Base-by-base conservation (phyloP, 768 basidiomycete species). In the Trametes punicea region DNA sequence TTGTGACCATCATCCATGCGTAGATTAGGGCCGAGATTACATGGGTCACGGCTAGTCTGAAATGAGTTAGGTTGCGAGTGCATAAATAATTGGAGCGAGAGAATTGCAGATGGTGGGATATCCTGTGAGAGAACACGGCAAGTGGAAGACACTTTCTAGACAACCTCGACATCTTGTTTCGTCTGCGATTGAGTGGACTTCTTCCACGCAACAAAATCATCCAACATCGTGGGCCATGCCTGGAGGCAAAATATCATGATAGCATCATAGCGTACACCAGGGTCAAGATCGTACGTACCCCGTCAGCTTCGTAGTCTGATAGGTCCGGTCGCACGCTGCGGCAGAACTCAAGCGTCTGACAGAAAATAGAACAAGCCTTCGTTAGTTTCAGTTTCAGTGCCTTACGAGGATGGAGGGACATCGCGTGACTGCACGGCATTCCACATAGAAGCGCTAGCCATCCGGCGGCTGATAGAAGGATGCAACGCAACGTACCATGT, bases 191-290 rank as follows among this genome's bases (percentile, higher is more conserved):
- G 8, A 20, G 52, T 38, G 27, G 53, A 25, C 46, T 69, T 74
- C 66, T 85, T 89, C 87, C 84, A 90, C 2, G 67, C 66, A 5
- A 84, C 88, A 64, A 92, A 93, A 58, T 90, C 84, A 63, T 93
- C 90, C 41, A 92, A 71, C 59, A 90, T 73, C 13, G 88, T 87
- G 0, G 90, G 90, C 90, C 90, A 92, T 30, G 88, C 86, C 88
- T 90, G 23, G 5, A 55, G 34, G 50, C 33, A 39, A 1, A 20
- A 58, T 27, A 45, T 20, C 44, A 48, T 26, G 45, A 25, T 40
- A 39, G 39, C 23, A 36, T 4, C 6, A 48, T 6, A n/a, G n/a
- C 36, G 4, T 27, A 39, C 44, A 45, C 38, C 25, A 13, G 18
- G 4, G n/a, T 27, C 25, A 20, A 25, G 23, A 11, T 9, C 2